These are phyloP conservation scores for Boletus insuetus DNA, from an alignment of 768 basidiomycete genomes.

Conservation along the genomic window DNA sequence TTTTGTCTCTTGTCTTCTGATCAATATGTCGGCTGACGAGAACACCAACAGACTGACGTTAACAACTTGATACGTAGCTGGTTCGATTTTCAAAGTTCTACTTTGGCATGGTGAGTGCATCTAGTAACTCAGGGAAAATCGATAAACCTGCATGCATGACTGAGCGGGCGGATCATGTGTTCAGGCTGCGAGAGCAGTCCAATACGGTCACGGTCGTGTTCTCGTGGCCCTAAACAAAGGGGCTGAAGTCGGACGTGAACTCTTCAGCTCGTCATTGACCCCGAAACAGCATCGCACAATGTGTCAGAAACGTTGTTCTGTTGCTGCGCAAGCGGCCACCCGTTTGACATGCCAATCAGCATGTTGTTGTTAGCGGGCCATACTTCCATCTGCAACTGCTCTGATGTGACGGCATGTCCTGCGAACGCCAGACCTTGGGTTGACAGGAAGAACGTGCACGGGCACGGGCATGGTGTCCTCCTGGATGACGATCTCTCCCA, in stretches of 20 bases:
- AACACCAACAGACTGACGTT: not conserved
- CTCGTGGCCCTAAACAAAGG: not conserved
- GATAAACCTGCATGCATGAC: too few relatives aligned
- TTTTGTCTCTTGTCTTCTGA: not conserved
- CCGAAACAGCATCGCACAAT: not conserved
- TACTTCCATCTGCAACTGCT: not conserved
- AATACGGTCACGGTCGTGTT: not conserved
- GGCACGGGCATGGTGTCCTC: not conserved
- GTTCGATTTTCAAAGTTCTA: too few relatives aligned
- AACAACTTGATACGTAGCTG: too few relatives aligned
- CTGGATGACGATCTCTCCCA: not conserved
- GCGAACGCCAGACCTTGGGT: not conserved
- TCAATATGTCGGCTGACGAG: not conserved
- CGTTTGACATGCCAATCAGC: not conserved
- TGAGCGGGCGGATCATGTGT: too few relatives aligned
- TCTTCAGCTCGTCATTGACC: not conserved
- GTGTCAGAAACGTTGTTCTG: not conserved
- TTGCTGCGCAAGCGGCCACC: not conserved
- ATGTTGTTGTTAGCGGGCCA: not conserved
- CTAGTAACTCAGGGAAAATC: too few relatives aligned
- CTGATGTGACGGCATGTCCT: not conserved
- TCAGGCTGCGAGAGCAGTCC: too few relatives aligned
- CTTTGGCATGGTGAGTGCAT: too few relatives aligned
- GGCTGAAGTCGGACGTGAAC: not conserved
- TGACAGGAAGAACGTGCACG: not conserved